A percentile compares a stretch with the other conserved stretches of the same genome.
These are phyloP conservation scores for Colletotrichum lentis DNA, from an alignment of 2,329 filamentous ascomycete genomes.

Conservation along the genomic window DNA sequence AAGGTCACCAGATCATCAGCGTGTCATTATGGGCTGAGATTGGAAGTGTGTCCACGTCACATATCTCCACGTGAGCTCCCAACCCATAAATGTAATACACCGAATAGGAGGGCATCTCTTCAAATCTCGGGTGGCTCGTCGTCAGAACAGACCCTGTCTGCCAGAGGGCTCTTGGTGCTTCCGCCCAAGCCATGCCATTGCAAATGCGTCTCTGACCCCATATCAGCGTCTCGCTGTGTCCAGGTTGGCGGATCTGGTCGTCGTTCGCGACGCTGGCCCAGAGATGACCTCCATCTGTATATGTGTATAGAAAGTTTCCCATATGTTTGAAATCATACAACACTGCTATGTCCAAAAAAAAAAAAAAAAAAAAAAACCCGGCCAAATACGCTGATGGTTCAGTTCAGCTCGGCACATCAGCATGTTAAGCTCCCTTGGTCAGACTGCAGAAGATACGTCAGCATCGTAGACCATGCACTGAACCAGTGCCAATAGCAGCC, in stretches of 20 bases:
- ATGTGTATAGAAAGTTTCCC: neutral
- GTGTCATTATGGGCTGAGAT: neutral
- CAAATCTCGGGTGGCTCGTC: neutral
- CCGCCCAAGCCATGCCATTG: neutral
- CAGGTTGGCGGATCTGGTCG: neutral
- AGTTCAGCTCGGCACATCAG: neutral
- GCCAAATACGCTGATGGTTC: neutral
- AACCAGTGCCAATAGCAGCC: no score
- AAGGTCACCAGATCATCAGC: neutral
- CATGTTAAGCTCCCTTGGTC: conserved; percentile 15
- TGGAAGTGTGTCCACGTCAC: neutral
- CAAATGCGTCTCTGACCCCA: neutral
- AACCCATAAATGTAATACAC: no score
- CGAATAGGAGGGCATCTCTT: no score
- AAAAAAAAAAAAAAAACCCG: no score
- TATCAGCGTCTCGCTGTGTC: neutral
- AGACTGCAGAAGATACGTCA: conserved; percentile 21
- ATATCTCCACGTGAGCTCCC: neutral
- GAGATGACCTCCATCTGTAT: neutral
- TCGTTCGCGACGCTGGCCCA: neutral
- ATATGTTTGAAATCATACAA: conserved; percentile 10
- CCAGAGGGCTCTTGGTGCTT: no score
- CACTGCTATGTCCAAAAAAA: neutral
- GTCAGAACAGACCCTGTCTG: neutral
- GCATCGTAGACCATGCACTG: neutral